These are phyloP conservation scores for Esteya vermicola DNA, from an alignment of 2,329 filamentous ascomycete genomes.

Conservation along the genomic window DNA sequence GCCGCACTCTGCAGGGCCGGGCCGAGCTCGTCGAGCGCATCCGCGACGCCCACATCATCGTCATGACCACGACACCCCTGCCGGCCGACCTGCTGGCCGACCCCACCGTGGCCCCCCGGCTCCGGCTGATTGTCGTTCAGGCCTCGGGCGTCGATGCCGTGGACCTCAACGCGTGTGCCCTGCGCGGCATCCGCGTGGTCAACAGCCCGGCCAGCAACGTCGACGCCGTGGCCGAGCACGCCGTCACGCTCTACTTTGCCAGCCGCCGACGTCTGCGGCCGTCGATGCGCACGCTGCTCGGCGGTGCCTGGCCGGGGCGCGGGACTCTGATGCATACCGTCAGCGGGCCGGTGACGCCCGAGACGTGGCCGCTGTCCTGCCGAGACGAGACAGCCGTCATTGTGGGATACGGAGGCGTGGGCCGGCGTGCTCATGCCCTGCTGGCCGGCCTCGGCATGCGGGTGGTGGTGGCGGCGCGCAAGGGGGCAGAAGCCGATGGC, in stretches of 20 bases:
- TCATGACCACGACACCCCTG: constrained; percentile 19
- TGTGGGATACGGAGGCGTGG: constrained; percentile 21
- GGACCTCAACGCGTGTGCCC: constrained; percentile 11
- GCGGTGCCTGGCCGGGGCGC: constrained; percentile 10
- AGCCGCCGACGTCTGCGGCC: constrained; percentile 19
- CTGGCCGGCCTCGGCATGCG: constrained; percentile 16
- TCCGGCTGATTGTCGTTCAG: constrained; percentile 15
- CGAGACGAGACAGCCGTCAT: constrained; percentile 13
- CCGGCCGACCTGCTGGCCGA: constrained; percentile 10
- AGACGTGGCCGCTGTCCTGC: constrained; percentile 5
- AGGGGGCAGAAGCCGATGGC: constrained; percentile 3
- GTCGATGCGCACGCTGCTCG: constrained; percentile 14
- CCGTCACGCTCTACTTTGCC: constrained; percentile 14
- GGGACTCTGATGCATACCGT: constrained; percentile 11
- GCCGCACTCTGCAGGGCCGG: constrained; percentile 13
- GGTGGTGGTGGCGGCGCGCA: constrained; percentile 11
- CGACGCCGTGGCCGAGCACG: constrained; percentile 16
- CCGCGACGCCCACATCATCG: constrained; percentile 19
- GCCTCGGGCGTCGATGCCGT: constrained; percentile 16
- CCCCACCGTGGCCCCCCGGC: constrained; percentile 13
- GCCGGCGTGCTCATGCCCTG: constrained; percentile 16
- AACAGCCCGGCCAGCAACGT: constrained; percentile 15
- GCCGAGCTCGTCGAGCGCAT: constrained; percentile 12
- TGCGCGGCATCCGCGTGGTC: constrained; percentile 13
- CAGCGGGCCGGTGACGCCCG: too few species aligned